phyloP scores from a whole-genome alignment of 2,329 filamentous ascomycete genomes.

The Penicillium capsulatum region DNA sequence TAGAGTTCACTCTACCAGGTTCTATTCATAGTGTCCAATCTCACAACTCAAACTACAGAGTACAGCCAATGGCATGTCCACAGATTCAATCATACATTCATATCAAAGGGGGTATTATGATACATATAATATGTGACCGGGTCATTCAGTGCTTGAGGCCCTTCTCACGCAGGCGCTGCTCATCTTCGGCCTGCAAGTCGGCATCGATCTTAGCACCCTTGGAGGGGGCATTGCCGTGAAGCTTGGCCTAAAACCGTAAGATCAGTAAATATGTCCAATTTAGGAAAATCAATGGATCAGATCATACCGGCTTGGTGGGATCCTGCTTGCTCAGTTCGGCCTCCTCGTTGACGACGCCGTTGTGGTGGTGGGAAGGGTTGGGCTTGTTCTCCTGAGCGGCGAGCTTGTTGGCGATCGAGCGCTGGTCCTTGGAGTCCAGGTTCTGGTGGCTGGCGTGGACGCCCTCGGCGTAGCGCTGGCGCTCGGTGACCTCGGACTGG shows the following conservation, averaged over 20 bases:
- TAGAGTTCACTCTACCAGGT: too few species aligned
- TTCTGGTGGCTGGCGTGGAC: conserved; percentile 59
- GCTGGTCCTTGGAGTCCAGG: conserved; percentile 60
- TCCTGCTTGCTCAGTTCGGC: conserved; percentile 40
- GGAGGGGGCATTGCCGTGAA: conserved; percentile 47
- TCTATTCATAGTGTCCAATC: too few species aligned
- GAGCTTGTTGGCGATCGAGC: conserved; percentile 45
- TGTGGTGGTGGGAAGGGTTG: conserved; percentile 25
- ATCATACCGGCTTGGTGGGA: conserved; percentile 41
- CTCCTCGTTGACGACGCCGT: conserved; percentile 30
- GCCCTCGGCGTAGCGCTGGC: conserved; percentile 67
- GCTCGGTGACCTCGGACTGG: conserved; percentile 49
- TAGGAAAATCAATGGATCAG: background rate
- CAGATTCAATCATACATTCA: conserved; percentile 6
- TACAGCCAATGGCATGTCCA: too few species aligned
- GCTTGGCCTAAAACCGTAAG: conserved; percentile 31
- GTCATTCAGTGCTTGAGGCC: conserved; percentile 32
- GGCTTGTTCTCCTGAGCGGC: conserved; percentile 33
- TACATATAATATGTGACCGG: background rate
- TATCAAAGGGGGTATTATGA: background rate
- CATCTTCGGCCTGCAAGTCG: conserved; percentile 43
- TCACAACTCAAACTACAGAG: too few species aligned
- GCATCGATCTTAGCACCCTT: conserved; percentile 47
- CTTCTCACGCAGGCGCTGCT: conserved; percentile 44
- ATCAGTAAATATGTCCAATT: conserved; percentile 8